Evolutionary conservation across 768 basidiomycete genomes (phyloP).

Genomic region (Sistotremastrum suecicum): DNA sequence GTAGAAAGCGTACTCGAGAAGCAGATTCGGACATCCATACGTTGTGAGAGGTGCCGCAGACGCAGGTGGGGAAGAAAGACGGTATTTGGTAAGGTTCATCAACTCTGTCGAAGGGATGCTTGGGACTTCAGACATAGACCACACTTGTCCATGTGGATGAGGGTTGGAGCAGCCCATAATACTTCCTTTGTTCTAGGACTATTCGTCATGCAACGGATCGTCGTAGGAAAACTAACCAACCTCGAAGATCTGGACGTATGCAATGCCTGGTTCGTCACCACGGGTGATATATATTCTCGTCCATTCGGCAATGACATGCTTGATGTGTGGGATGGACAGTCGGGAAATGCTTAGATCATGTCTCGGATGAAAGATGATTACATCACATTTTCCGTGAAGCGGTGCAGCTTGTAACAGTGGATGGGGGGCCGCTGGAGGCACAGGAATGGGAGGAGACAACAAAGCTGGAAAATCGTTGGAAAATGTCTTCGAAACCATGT

Average conservation of each 20-base stretch:
- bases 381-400: conserved; percentile 75
- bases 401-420: conserved; percentile 52
- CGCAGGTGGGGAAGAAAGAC: conserved; percentile 18
- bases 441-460: conserved; percentile 46
- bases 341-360: conserved; percentile 77
- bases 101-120: conserved; percentile 58
- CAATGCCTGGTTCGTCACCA: conserved; percentile 49
- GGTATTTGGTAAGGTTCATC: conserved; percentile 36
- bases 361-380: conserved; percentile 72
- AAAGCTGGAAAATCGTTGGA: conserved; percentile 78
- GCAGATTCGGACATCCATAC: conserved; percentile 45
- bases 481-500: conserved; percentile 25
- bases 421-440: conserved; percentile 35
- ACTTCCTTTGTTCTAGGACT: conserved; percentile 70
- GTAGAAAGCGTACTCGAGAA: conserved; percentile 66
- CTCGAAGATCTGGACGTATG: conserved; percentile 86
- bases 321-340: conserved; percentile 42
- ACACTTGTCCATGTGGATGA: conserved; percentile 86
- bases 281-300: conserved; percentile 43
- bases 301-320: conserved; percentile 61
- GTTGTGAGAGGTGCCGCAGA: conserved; percentile 43
- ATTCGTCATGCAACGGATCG: neutral
- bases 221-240: conserved; percentile 21
- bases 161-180: conserved; percentile 96
- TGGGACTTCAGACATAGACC: conserved; percentile 66